Conservation (phyloP, 805 yeast genomes). For the Blastobotrys peoriensis region DNA sequence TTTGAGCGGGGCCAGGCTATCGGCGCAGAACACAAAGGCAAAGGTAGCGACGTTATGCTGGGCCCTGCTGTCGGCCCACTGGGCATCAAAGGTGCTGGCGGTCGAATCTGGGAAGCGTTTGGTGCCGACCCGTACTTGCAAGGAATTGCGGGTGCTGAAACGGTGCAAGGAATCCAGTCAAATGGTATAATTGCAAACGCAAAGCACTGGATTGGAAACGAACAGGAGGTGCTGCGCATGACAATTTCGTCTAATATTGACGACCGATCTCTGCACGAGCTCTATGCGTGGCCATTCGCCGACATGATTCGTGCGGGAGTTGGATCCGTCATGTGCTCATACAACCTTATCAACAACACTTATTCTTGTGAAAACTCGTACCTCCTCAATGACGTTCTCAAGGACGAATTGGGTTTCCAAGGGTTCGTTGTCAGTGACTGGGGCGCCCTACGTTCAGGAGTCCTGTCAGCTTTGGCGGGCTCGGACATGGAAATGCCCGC, state of each 20-base stretch:
- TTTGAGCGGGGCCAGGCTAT: conserved; percentile 50
- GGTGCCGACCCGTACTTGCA: conserved; percentile 57
- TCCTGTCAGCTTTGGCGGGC: conserved; percentile 49
- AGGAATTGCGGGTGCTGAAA: conserved; percentile 48
- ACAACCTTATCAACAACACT: conserved; percentile 50
- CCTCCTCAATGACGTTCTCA: conserved; percentile 47
- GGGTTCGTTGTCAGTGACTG: conserved; percentile 64
- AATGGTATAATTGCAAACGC: conserved; percentile 53
- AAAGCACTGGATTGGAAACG: conserved; percentile 55
- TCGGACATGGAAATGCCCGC: conserved; percentile 69
- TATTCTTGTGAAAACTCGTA: conserved; percentile 57
- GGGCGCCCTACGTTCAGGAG: conserved; percentile 54
- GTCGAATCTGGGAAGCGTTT: conserved; percentile 61
- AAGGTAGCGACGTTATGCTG: conserved; percentile 50
- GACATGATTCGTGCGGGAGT: conserved; percentile 55
- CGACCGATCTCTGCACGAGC: conserved; percentile 56
- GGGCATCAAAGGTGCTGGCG: conserved; percentile 57
- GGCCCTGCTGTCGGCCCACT: conserved; percentile 59
- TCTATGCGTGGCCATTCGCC: conserved; percentile 62
- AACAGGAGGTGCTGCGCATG: conserved; percentile 46
- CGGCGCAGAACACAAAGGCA: conserved; percentile 48
- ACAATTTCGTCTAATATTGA: conserved; percentile 44
- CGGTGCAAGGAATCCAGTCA: conserved; percentile 50
- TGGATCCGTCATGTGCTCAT: conserved; percentile 58
- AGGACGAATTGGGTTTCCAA: conserved; percentile 59